Base-by-base conservation (phyloP, 805 yeast species). In the Wickerhamiella qilinensis region DNA sequence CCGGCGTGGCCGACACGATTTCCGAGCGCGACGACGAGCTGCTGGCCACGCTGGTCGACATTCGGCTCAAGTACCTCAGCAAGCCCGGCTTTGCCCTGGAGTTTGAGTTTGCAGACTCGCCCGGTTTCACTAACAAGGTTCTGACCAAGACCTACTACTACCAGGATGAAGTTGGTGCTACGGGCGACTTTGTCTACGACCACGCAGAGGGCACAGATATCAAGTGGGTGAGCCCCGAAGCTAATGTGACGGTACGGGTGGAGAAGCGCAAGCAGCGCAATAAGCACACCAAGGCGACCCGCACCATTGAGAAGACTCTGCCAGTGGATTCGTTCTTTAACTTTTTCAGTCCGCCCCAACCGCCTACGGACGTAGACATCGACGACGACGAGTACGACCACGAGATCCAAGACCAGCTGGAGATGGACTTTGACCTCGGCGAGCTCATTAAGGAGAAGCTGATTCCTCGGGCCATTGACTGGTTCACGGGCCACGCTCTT, bases 191-290 rank as follows among this genome's bases (percentile, higher is more conserved):
- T 58, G 85, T 91, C 49, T 91, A 88, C 60, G 96, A 88, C 62
- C 94, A 83, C 56, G 97, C 98, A 11, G 93, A 83, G 55, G 97
- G 97, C 39, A 68, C 72, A 48, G 77, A 73, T 40, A 81, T 91
- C 57, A 65, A 78, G 49, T 91, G 98, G 98, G 65, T 63, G 46
- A 71, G 77, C 38, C 76, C 77, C 52, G 93, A 78, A 48, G 65
- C 67, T 44, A 88, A 91, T 56, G 85, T 83, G 38, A 88, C 97
- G 16, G 73, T 91, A 40, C 63, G 67, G 43, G 77, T 91, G 41
- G 96, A 88, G 67, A 81, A 83, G 70, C 77, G 96, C 64, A 91
- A 86, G 64, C 98, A 91, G 67, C 78, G 97, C 65, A 91, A 91
- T 62, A 88, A 86, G 67, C 66, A 79, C 58, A 91, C 98, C 42